Base-by-base conservation (phyloP, 2,329 filamentous ascomycete genomes). In the Microthyrium microscopicum region DNA sequence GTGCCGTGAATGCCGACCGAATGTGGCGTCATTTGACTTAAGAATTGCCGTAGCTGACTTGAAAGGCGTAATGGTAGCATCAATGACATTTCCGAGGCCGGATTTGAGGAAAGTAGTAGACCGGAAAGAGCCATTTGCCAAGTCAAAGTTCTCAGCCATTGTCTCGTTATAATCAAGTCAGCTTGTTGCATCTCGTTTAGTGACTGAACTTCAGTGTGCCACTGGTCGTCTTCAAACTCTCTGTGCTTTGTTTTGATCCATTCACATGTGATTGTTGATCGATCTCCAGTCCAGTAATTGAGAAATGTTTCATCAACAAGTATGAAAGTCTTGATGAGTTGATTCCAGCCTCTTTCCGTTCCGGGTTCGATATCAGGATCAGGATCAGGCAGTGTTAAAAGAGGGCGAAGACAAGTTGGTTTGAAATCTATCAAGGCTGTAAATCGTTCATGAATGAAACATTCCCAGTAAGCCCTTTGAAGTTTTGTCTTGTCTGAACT, bases 381-480 rank as follows among this genome's bases (percentile, higher is more conserved):
- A 33, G 53, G 48, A 29, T 58, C 55, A 0, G 58, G 59, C 5
- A 57, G 45, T 3, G 44, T 44, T 9, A 47, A 46, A 13, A 60
- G 47, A 9, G 56, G 53, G 5, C 49, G 50, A n/a, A 62, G 43
- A 7, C 55, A 54, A 4, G 54, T 50, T n/a, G 49, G 52, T 4
- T 59, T 59, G 27, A 64, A 64, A 25, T 65, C 58, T 4, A 63
- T 51, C 18, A 70, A 60, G 21, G 61, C 61, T n/a, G 66, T 43
- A 43, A 70, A 70, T 12, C 68, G 59, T 43, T 70, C 67, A 38
- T 70, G 65, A 20, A 70, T 64, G 41, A 63, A 70, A 9, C 58
- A 58, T 40, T 67, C 58, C 65, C 66, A 70, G 44, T 70, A 69
- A 1, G 68, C 46, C 3, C 66, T 54, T 39, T 67, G 62, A 31